Percentiles rank a stretch among this genome's conserved stretches.
Conservation (phyloP, 208 protist genomes). For the Blastocrithidia nonstop region DNA sequence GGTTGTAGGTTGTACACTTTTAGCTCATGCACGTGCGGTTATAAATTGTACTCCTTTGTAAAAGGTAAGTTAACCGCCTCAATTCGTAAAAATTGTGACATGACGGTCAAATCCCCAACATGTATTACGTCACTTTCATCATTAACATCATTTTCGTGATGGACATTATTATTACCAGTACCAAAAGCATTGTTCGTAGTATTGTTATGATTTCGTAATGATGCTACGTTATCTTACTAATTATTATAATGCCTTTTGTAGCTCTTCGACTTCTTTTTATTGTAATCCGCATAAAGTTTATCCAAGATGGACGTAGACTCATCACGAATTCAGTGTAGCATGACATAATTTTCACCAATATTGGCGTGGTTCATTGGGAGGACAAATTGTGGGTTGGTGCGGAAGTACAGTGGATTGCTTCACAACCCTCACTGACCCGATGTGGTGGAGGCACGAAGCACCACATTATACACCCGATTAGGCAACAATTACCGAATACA, state of each 20-base stretch:
- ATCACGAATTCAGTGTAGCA: conserved; percentile 69
- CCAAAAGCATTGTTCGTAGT: neutral
- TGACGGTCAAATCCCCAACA: conserved; percentile 68
- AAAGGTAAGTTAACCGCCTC: conserved; percentile 61
- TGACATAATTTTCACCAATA: conserved; percentile 89
- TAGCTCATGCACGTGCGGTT: conserved; percentile 60
- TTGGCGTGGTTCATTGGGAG: conserved; percentile 75
- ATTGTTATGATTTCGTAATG: too few species aligned
- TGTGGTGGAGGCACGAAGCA: conserved; percentile 69
- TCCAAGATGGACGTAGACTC: conserved; percentile 8
- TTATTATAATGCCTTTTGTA: neutral
- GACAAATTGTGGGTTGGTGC: conserved; percentile 74
- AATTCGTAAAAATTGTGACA: conserved; percentile 81
- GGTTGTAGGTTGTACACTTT: conserved; percentile 77
- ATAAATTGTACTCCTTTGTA: conserved; percentile 69
- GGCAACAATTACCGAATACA: conserved; percentile 61
- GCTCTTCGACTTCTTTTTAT: neutral
- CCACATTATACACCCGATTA: conserved; percentile 73
- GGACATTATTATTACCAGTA: neutral
- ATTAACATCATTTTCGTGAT: neutral
- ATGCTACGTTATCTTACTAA: too few species aligned
- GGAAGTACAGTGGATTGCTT: conserved; percentile 71
- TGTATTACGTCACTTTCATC: conserved; percentile 18
- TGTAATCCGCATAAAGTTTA: neutral
- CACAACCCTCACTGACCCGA: conserved; percentile 81